Conservation (phyloP, 208 protist genomes). For the Acanthamoeba royreba region DNA sequence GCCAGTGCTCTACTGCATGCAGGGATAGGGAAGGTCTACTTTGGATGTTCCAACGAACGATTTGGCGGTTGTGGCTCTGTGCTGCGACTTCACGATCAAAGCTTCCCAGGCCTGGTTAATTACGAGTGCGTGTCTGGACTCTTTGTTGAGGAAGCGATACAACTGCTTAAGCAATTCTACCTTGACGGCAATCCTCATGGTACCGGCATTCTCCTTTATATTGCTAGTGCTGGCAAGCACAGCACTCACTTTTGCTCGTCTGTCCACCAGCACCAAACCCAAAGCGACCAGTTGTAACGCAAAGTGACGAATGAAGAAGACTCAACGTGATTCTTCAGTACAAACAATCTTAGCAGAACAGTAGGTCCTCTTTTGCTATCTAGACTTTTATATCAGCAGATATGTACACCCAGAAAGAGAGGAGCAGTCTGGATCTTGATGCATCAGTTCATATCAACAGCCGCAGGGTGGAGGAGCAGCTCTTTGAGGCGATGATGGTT, state of each 20-base stretch:
- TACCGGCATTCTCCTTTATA: not conserved
- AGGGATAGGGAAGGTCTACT: constrained; percentile 80
- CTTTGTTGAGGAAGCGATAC: constrained; percentile 29
- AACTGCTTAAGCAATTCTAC: constrained; percentile 44
- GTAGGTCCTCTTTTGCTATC: no score
- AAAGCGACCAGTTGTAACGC: not conserved
- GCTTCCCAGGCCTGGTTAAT: not conserved
- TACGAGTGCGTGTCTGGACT: constrained; percentile 22
- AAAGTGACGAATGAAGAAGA: not conserved
- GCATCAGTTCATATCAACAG: not conserved
- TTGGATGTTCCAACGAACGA: constrained; percentile 90
- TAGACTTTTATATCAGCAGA: no score
- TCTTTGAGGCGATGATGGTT: no score
- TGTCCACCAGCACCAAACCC: not conserved
- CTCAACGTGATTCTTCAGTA: no score
- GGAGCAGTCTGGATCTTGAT: no score
- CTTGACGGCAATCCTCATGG: constrained; percentile 13
- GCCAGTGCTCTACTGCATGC: constrained; percentile 87
- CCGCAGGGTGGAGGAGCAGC: not conserved
- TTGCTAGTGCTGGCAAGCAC: not conserved
- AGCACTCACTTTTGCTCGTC: not conserved
- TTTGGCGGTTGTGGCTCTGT: constrained; percentile 95
- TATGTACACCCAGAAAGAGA: no score
- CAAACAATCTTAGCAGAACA: no score
- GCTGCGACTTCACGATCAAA: constrained; percentile 74